phyloP scores from a whole-genome alignment of 2,329 filamentous ascomycete genomes.

The Ascochyta koolunga region DNA sequence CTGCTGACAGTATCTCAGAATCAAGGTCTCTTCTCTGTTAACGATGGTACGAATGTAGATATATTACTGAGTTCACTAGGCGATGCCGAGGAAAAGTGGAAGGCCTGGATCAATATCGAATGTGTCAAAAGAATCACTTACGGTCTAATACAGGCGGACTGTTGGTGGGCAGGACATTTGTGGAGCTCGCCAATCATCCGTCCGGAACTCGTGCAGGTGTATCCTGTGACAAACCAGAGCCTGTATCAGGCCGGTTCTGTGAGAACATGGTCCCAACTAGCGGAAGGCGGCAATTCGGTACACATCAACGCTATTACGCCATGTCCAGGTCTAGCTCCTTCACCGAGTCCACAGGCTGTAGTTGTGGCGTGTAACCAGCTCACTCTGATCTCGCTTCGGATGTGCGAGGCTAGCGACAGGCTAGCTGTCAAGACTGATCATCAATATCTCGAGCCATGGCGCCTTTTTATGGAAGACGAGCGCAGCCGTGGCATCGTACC shows the following conservation, averaged over 20 bases:
- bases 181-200: constrained; percentile 55
- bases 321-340: constrained; percentile 17
- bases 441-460: constrained; percentile 45
- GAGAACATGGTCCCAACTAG: constrained; percentile 40
- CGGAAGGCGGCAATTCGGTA: constrained; percentile 38
- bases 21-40: constrained; percentile 58
- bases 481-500: constrained; percentile 51
- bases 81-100: constrained; percentile 57
- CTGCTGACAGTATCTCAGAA: constrained; percentile 57
- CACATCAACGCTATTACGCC: constrained; percentile 42
- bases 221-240: constrained; percentile 54
- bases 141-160: constrained; percentile 54
- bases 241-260: constrained; percentile 53
- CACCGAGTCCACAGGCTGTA: not conserved
- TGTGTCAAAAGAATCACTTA: constrained; percentile 59
- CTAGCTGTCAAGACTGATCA: constrained; percentile 33
- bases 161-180: constrained; percentile 57
- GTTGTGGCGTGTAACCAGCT: constrained; percentile 31
- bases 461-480: constrained; percentile 56
- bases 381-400: constrained; percentile 40
- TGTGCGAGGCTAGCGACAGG: constrained; percentile 45
- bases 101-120: constrained; percentile 60
- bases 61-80: constrained; percentile 53
- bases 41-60: constrained; percentile 46
- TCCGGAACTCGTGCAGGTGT: constrained; percentile 55